Conservation (phyloP, 2,329 filamentous ascomycete species). For the Stagonosporopsis rhizophila region DNA sequence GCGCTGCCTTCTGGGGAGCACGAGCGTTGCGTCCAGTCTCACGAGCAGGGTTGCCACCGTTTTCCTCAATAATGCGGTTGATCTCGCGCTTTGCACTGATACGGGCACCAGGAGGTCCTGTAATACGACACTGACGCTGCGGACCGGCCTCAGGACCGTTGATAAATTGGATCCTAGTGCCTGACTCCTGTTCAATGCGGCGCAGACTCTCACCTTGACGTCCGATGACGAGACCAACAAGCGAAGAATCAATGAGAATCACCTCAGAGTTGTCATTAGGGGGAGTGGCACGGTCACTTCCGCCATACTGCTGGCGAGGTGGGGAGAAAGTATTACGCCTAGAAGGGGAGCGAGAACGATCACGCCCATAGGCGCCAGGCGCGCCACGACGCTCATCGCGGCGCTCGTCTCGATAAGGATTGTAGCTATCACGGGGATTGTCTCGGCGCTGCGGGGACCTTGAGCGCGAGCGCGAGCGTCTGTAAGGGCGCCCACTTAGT, state of each 20-base stretch:
- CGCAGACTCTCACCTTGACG: constrained; percentile 88
- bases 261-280: constrained; percentile 78
- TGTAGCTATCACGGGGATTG: constrained; percentile 76
- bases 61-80: constrained; percentile 87
- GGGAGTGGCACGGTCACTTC: constrained; percentile 63
- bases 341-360: constrained; percentile 75
- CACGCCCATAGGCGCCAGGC: constrained; percentile 66
- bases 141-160: constrained; percentile 76
- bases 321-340: constrained; percentile 68
- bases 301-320: constrained; percentile 55
- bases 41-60: constrained; percentile 63
- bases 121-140: constrained; percentile 85
- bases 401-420: constrained; percentile 85
- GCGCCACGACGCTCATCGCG: constrained; percentile 67
- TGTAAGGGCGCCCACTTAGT: constrained; percentile 63
- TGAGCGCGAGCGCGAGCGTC: constrained; percentile 75
- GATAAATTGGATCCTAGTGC: constrained; percentile 86
- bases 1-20: constrained; percentile 51
- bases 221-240: constrained; percentile 90
- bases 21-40: constrained; percentile 47
- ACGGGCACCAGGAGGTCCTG: constrained; percentile 73
- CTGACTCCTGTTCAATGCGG: constrained; percentile 82
- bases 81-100: constrained; percentile 83
- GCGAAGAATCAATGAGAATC: constrained; percentile 83
- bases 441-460: constrained; percentile 66